A percentile compares a stretch with the other conserved stretches of the same genome.
Conservation (phyloP, 2,329 filamentous ascomycete genomes). For the Pseudonectria buxi region DNA sequence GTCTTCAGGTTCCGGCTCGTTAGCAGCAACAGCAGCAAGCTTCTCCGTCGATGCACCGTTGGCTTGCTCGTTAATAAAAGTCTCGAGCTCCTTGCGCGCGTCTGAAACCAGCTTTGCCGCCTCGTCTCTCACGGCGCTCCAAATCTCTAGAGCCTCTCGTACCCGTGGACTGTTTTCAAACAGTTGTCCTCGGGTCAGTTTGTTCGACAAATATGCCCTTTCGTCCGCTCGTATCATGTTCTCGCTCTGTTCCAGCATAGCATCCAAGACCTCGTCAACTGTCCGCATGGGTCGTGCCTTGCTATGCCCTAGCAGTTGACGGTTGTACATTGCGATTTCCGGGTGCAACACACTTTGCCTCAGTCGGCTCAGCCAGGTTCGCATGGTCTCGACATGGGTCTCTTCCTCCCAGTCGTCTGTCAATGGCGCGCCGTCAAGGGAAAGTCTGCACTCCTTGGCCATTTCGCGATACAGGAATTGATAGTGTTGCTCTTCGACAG, state of each 20-base stretch:
- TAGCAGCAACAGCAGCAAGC: conserved; percentile 2
- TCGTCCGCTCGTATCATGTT: conserved; percentile 60
- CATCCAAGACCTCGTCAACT: conserved; percentile 76
- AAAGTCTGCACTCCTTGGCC: conserved; percentile 61
- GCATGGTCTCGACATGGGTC: conserved; percentile 64
- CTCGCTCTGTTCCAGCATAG: conserved; percentile 87
- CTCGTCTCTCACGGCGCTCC: conserved; percentile 51
- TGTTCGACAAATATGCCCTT: conserved; percentile 55
- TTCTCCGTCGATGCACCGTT: conserved; percentile 1
- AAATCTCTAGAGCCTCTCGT: conserved; percentile 62
- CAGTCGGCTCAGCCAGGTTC: conserved; percentile 67
- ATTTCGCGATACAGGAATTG: conserved; percentile 68
- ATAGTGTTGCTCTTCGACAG: conserved; percentile 89
- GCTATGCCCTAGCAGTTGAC: conserved; percentile 55
- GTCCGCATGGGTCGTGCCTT: conserved; percentile 66
- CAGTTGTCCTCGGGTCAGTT: conserved; percentile 67
- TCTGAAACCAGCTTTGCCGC: conserved; percentile 50
- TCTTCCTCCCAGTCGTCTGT: conserved; percentile 58
- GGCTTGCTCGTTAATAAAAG: conserved; percentile 35
- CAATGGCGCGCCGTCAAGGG: conserved; percentile 55
- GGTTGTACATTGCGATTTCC: conserved; percentile 64
- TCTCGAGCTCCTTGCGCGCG: conserved; percentile 54
- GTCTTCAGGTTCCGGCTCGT: conserved; percentile 25
- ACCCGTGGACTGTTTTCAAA: conserved; percentile 67
- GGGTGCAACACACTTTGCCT: conserved; percentile 83